A percentile compares a stretch with the other conserved stretches of the same genome.
phyloP scores from a whole-genome alignment of 768 basidiomycete species.

The Inosperma sp. region DNA sequence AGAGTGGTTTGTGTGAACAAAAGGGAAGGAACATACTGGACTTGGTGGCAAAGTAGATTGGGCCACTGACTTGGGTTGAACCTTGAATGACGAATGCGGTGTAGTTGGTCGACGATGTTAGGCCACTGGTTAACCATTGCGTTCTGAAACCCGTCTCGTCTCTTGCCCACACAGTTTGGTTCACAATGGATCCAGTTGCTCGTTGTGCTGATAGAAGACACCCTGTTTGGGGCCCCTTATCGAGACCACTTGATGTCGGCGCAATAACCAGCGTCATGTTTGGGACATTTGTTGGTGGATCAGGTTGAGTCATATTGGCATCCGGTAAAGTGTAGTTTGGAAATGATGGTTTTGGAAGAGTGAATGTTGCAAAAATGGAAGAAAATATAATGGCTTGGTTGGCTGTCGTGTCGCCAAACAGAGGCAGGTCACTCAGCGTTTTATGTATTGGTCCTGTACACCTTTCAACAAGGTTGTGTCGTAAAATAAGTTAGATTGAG shows the following conservation, averaged over 20 bases:
- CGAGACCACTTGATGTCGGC: slow-evolving; percentile 40
- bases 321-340: slow-evolving; percentile 74
- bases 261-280: slow-evolving; percentile 55
- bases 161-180: slow-evolving; percentile 52
- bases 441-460: slow-evolving; percentile 47
- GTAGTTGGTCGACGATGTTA: slow-evolving; percentile 69
- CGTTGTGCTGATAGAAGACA: slow-evolving; percentile 49
- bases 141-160: slow-evolving; percentile 57
- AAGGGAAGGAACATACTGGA: slow-evolving; percentile 42
- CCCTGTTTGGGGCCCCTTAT: slow-evolving; percentile 48
- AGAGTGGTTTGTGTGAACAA: neutral
- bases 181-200: slow-evolving; percentile 36
- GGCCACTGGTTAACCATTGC: slow-evolving; percentile 61
- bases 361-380: slow-evolving; percentile 40
- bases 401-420: slow-evolving; percentile 70
- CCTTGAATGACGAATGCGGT: slow-evolving; percentile 64
- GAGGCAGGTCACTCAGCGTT: slow-evolving; percentile 39
- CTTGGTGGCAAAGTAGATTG: slow-evolving; percentile 73
- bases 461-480: neutral
- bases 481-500: neutral
- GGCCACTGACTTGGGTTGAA: slow-evolving; percentile 54
- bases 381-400: slow-evolving; percentile 75
- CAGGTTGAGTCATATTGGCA: slow-evolving; percentile 46
- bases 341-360: slow-evolving; percentile 40
- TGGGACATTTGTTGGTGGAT: slow-evolving; percentile 37